phyloP scores from a whole-genome alignment of 2,329 filamentous ascomycete genomes.

The Clonostachys chloroleuca region DNA sequence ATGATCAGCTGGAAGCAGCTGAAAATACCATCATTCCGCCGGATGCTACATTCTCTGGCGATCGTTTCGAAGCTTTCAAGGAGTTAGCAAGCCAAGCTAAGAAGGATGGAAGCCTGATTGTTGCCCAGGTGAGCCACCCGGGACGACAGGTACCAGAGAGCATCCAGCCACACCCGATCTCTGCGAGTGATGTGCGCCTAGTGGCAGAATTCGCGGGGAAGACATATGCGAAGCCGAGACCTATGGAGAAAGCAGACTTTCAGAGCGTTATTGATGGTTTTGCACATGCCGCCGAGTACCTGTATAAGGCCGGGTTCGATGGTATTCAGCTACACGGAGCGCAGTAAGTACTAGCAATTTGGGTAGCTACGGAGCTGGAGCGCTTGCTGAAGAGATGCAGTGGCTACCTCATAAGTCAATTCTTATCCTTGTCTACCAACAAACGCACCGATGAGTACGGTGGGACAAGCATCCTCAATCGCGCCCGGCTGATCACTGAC shows the following conservation, averaged over 20 bases:
- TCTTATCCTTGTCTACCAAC: slow-evolving; percentile 43
- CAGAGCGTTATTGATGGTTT: slow-evolving; percentile 53
- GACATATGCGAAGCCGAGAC: slow-evolving; percentile 41
- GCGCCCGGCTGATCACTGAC: slow-evolving; percentile 38
- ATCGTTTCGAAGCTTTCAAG: slow-evolving; percentile 58
- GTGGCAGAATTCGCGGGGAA: slow-evolving; percentile 12
- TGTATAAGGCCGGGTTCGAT: slow-evolving; percentile 57
- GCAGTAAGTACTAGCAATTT: slow-evolving; percentile 17
- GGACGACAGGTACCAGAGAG: slow-evolving; percentile 44
- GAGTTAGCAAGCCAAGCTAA: slow-evolving; percentile 50
- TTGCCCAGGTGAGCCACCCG: slow-evolving; percentile 60
- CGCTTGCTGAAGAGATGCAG: background rate
- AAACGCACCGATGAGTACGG: slow-evolving; percentile 46
- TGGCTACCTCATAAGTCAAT: slow-evolving; percentile 49
- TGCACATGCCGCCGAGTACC: slow-evolving; percentile 55
- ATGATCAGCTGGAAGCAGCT: slow-evolving; percentile 49
- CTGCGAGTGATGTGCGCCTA: slow-evolving; percentile 30
- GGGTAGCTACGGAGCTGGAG: no score
- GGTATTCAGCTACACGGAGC: slow-evolving; percentile 47
- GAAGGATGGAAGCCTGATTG: slow-evolving; percentile 52
- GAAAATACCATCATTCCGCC: slow-evolving; percentile 57
- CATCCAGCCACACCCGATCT: slow-evolving; percentile 29
- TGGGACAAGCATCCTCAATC: slow-evolving; percentile 32
- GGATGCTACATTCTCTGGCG: slow-evolving; percentile 42
- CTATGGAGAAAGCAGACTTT: slow-evolving; percentile 51